phyloP scores from a whole-genome alignment of 768 basidiomycete genomes.

The Hygrophorus russula region DNA sequence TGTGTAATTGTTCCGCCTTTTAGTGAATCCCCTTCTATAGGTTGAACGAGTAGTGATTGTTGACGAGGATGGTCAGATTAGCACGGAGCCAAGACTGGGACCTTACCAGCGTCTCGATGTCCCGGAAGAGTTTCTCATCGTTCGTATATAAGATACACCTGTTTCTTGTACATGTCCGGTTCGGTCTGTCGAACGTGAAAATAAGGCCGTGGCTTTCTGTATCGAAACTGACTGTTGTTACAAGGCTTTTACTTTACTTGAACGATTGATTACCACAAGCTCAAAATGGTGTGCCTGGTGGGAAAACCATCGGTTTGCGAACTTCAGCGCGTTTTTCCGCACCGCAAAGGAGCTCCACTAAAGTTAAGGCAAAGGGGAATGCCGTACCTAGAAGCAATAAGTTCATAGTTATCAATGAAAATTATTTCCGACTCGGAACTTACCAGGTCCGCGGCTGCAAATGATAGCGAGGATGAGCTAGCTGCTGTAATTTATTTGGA shows the following conservation, averaged over 20 bases:
- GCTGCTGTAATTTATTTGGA: not conserved
- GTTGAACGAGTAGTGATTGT: slow-evolving; percentile 29
- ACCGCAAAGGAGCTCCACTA: slow-evolving; percentile 64
- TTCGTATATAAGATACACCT: slow-evolving; percentile 29
- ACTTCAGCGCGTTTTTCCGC: slow-evolving; percentile 50
- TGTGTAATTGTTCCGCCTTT: slow-evolving; percentile 1
- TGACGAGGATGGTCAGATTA: slow-evolving; percentile 27
- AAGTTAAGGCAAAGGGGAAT: slow-evolving; percentile 69
- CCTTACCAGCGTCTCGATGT: slow-evolving; percentile 56
- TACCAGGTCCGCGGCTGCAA: slow-evolving; percentile 61
- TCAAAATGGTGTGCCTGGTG: slow-evolving; percentile 35
- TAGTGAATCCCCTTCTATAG: slow-evolving; percentile 20
- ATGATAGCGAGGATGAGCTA: not conserved
- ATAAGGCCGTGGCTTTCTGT: too few species aligned
- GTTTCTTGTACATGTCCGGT: too few species aligned
- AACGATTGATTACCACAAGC: not conserved
- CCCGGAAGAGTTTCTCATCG: slow-evolving; percentile 64
- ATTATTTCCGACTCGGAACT: slow-evolving; percentile 10
- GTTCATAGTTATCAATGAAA: not conserved
- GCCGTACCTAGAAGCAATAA: slow-evolving; percentile 40
- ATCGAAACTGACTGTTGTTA: not conserved
- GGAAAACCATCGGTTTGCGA: slow-evolving; percentile 62
- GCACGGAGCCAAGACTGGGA: slow-evolving; percentile 25
- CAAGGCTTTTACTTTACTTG: not conserved
- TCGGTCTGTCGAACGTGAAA: too few species aligned